Percentiles rank a stretch among this genome's conserved stretches.
phyloP scores from a whole-genome alignment of 176 grass and related monocot species.

The Zoysia pacifica region DNA sequence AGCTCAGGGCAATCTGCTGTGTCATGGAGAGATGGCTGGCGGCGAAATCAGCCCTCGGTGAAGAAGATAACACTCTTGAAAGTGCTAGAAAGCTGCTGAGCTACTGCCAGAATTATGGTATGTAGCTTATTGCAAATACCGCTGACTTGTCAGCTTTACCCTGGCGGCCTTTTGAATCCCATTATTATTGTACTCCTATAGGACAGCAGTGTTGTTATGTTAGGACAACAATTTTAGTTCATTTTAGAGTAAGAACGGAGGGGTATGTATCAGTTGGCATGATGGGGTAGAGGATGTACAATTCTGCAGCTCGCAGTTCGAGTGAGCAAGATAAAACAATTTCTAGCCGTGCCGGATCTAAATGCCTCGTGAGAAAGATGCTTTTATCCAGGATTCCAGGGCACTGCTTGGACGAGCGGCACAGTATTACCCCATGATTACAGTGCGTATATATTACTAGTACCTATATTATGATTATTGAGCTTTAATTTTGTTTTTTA shows the following conservation, averaged over 20 bases:
- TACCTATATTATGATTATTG: too few relatives aligned
- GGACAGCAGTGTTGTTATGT: background rate
- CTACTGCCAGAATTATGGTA: constrained; percentile 55
- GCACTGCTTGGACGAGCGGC: background rate
- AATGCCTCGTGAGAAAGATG: background rate
- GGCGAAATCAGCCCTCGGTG: constrained; percentile 32
- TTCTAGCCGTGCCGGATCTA: background rate
- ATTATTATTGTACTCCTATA: background rate
- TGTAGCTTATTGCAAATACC: constrained; percentile 30
- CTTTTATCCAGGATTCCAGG: background rate
- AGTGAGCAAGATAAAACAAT: background rate
- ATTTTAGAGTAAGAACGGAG: too few relatives aligned
- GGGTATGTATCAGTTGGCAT: background rate
- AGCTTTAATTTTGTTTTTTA: too few relatives aligned
- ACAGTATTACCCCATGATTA: too few relatives aligned
- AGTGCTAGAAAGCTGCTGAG: constrained; percentile 52
- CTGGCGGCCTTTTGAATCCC: background rate
- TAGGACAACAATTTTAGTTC: too few relatives aligned
- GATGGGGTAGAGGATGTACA: background rate
- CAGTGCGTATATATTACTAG: too few relatives aligned
- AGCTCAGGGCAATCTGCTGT: constrained; percentile 61
- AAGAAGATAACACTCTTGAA: constrained; percentile 37
- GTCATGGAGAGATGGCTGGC: constrained; percentile 68
- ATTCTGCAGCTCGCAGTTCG: background rate
- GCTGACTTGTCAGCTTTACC: constrained; percentile 16